Conservation (phyloP, 2,329 filamentous ascomycete genomes). For the Colletotrichum sidae region DNA sequence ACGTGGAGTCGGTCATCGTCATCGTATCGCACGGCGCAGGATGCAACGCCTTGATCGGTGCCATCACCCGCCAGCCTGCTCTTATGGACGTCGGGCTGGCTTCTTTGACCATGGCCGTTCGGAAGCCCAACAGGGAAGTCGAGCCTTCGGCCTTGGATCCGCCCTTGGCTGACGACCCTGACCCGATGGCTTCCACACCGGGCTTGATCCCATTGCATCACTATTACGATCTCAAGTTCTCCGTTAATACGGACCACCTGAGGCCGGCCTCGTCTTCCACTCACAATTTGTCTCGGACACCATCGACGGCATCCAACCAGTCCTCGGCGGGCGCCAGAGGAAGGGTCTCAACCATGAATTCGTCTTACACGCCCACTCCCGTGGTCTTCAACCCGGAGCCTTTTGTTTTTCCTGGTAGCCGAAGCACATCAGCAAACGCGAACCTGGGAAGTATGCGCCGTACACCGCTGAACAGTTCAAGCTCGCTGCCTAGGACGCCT, state of each 20-base stretch:
- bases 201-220: constrained; percentile 63
- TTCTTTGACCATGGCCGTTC: constrained; percentile 88
- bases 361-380: constrained; percentile 36
- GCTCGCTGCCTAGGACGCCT: constrained; percentile 41
- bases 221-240: constrained; percentile 78
- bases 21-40: constrained; percentile 95
- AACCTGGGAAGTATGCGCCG: constrained; percentile 50
- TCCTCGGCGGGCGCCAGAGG: constrained; percentile 48
- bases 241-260: constrained; percentile 82
- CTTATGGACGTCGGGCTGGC: constrained; percentile 91
- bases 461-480: constrained; percentile 40
- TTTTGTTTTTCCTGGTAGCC: constrained; percentile 52
- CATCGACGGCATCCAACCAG: constrained; percentile 46
- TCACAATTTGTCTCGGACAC: constrained; percentile 43
- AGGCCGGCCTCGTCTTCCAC: constrained; percentile 56
- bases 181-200: constrained; percentile 32
- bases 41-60: constrained; percentile 94
- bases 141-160: constrained; percentile 41
- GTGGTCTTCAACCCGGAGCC: constrained; percentile 51
- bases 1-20: constrained; percentile 82
- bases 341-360: constrained; percentile 45
- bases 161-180: constrained; percentile 39
- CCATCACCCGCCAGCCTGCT: constrained; percentile 90
- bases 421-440: constrained; percentile 59
- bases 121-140: constrained; percentile 60